Base-by-base conservation (phyloP, 1,284 basidiomycete genomes). In the Ganoderma lucidum region DNA sequence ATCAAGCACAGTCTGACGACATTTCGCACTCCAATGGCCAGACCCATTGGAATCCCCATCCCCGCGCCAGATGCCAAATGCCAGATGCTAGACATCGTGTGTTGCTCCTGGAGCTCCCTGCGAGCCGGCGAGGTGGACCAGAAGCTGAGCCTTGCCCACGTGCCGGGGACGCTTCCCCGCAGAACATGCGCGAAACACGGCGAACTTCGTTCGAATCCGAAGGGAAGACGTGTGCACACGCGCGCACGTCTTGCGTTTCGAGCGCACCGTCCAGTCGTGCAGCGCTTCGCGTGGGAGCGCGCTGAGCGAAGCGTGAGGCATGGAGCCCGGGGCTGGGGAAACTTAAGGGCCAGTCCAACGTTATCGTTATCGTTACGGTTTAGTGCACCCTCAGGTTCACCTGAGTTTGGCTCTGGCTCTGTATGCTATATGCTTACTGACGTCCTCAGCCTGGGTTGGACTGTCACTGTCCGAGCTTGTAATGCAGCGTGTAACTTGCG, bases 311-410 rank as follows among this genome's bases (percentile, higher is more conserved):
- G 32, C 35, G 17, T 23, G 48, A 23, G 48, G 23, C 48, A 23
- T 30, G 44, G 44, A 28, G 10, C 23, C 48, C 48, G 23, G 48
- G 48, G 12, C 23, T 53, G 48, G 23, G n/a, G 48, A 53, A 53
- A 28, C 48, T 53, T 6, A 53, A 56, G 15, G 53, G 53, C 30
- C 53, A 35, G 53, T 35, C 32, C 2, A 14, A 9, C 28, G 51
- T 53, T 55, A 10, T n/a, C n/a, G 48, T 56, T 32, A 56, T 8
- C 15, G 53, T 56, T 56, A 56, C 53, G 6, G 53, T 55, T 55
- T 32, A 30, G 53, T 17, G 28, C 53, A 6, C 14, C 51, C 28
- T 30, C 51, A 6, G n/a, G 28, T 17, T 30, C 17, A 30, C 30
- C 53, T 55, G 19, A 48, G 28, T 17, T 30, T 32, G 53, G 53